Percentiles rank a stretch among this genome's conserved stretches.
phyloP scores from a whole-genome alignment of 768 basidiomycete species.

The Auricularia auricula-judae region DNA sequence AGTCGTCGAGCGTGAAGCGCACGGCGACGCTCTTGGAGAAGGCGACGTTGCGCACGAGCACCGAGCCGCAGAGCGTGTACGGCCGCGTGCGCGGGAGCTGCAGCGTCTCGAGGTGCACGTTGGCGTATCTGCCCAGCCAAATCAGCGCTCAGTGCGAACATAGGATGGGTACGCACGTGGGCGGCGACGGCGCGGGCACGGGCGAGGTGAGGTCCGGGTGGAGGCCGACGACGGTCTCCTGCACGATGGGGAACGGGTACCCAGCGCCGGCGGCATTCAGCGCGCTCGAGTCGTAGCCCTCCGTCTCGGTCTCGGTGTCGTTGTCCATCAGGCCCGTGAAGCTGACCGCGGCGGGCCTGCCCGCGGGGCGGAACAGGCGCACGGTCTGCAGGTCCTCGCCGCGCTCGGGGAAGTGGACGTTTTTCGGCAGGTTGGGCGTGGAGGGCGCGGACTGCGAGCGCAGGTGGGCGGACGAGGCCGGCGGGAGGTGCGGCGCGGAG shows the following conservation, averaged over 20 bases:
- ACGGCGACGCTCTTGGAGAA: constrained; percentile 82
- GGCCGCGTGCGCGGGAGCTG: constrained; percentile 16
- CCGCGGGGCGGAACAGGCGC: constrained; percentile 3
- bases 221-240: constrained; percentile 1
- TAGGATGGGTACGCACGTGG: not conserved
- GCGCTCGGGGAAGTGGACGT: constrained; percentile 26
- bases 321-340: not conserved
- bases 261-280: not conserved
- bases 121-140: constrained; percentile 10
- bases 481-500: constrained; percentile 7
- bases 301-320: constrained; percentile 8
- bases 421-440: constrained; percentile 12
- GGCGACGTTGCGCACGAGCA: constrained; percentile 75
- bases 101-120: constrained; percentile 30
- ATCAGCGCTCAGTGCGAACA: not conserved
- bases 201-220: constrained; percentile 2
- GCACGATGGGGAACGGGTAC: not conserved
- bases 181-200: not conserved
- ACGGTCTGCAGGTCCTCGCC: constrained; percentile 11
- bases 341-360: constrained; percentile 2
- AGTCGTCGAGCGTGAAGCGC: constrained; percentile 86
- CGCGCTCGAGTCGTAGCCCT: constrained; percentile 5
- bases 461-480: not conserved
- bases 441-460: not conserved
- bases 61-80: constrained; percentile 51